Evolutionary conservation across 208 protist species (phyloP).

Genomic region (Trypanosoma lewisi): DNA sequence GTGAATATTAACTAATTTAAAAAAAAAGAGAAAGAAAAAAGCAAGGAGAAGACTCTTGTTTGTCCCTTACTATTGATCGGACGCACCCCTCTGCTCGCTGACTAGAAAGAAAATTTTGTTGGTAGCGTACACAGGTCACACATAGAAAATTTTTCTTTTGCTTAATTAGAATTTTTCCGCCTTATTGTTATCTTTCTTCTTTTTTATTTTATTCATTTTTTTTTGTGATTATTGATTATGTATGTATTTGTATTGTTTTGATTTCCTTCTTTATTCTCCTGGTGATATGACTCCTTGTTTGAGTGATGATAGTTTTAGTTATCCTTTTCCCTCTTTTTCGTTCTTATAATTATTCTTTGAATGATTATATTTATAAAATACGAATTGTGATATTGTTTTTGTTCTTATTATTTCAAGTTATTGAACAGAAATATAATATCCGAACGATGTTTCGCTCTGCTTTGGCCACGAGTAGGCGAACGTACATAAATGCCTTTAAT

Average conservation of each 20-base stretch:
- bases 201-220: too few relatives aligned
- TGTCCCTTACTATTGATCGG: background rate
- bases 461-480: slow-evolving; percentile 63
- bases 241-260: too few relatives aligned
- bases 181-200: too few relatives aligned
- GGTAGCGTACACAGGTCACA: slow-evolving; percentile 1
- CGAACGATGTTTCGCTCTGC: slow-evolving; percentile 64
- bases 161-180: slow-evolving; percentile 13
- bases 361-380: too few relatives aligned
- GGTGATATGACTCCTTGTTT: too few relatives aligned
- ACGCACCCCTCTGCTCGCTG: slow-evolving; percentile 11
- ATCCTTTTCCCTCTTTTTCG: too few relatives aligned
- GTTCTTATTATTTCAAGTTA: background rate
- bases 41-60: slow-evolving; percentile 10
- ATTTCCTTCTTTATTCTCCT: too few relatives aligned
- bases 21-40: slow-evolving; percentile 21
- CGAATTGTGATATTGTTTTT: too few relatives aligned
- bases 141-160: slow-evolving; percentile 6
- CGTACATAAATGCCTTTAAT: slow-evolving; percentile 85
- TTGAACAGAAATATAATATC: slow-evolving; percentile 18
- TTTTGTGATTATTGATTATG: too few relatives aligned
- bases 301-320: too few relatives aligned
- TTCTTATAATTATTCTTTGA: too few relatives aligned
- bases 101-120: background rate
- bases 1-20: too few relatives aligned